Percentiles rank a stretch among this genome's conserved stretches.
phyloP scores from a whole-genome alignment of 1,284 basidiomycete genomes.

The Cryptococcus maquisensis region DNA sequence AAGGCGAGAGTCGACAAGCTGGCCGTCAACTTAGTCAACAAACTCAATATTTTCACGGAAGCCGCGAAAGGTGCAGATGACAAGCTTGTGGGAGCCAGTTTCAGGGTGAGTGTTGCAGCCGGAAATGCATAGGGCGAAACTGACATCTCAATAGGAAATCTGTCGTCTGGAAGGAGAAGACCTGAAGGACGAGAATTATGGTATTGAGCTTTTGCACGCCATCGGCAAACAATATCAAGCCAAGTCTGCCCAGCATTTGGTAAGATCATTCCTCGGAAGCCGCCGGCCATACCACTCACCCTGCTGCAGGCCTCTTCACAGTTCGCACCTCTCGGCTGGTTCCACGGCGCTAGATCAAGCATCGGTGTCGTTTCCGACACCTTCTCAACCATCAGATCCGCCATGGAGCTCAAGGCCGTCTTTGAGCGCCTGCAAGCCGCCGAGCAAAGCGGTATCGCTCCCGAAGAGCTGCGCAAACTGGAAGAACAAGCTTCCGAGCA shows the following conservation, averaged over 20 bases:
- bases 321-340: constrained; percentile 61
- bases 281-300: background rate
- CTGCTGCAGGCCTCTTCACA: constrained; percentile 57
- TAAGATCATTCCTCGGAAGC: constrained; percentile 12
- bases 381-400: constrained; percentile 60
- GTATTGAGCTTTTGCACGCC: constrained; percentile 83
- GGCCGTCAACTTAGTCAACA: constrained; percentile 76
- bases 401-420: constrained; percentile 87
- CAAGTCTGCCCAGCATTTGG: constrained; percentile 60
- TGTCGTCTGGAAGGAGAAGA: constrained; percentile 79
- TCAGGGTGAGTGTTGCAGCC: constrained; percentile 32
- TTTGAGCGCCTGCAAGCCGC: constrained; percentile 94
- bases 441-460: constrained; percentile 77
- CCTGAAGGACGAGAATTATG: constrained; percentile 85
- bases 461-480: constrained; percentile 81
- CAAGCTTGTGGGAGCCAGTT: constrained; percentile 56
- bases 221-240: constrained; percentile 85
- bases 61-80: constrained; percentile 67
- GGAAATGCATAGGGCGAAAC: background rate
- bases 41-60: constrained; percentile 88
- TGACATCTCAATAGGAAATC: constrained; percentile 53
- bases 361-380: constrained; percentile 91
- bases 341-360: constrained; percentile 89
- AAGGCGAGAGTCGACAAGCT: constrained; percentile 77
- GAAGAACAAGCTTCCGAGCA: constrained; percentile 98